Evolutionary conservation across 169 alveolate genomes (phyloP), one percentile per base, ranked within the genome.

Genomic region (Plasmodium blacklocki): DNA sequence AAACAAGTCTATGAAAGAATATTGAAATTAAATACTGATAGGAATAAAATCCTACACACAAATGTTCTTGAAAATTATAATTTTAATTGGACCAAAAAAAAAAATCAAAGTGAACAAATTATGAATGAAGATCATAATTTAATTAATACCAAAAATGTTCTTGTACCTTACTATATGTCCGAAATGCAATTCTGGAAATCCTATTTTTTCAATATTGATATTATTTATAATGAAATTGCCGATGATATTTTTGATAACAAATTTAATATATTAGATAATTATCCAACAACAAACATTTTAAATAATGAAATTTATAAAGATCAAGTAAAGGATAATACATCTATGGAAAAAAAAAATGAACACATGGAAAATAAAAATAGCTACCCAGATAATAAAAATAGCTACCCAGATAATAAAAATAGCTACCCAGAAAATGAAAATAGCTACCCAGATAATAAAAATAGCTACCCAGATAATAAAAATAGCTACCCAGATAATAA

Each of bases 181-280:
- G 92, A 86, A 43, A 19, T 60, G 23, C 63, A 56, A 60, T 86
- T 86, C 58, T 86, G 92, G 92, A 86, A 64, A 52, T 70, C 87
- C 14, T 86, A 86, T 39, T 86, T 71, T 67, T 86, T 86, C 52
- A 86, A 86, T 50, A 71, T 86, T 7, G 92, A 86, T 54, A 72
- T 86, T 58, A 86, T 86, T 45, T 86, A 71, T 43, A 86, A 86
- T 23, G 92, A 86, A 71, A 45, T 86, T 47, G 92, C 92, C 1
- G 92, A 86, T 29, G 64, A 58, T 14, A 86, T 86, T 2, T 71
- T 71, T 50, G 63, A 52, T 52, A 86, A 74, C n/a, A 70, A 50
- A 56, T 19, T 26, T 19, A 67, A 49, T 3, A 66, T 64, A 14
- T 43, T n/a, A 47, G 15, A 14, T 54, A 67, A 15, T n/a, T 26